These are phyloP conservation scores for Yamagishiella unicocca DNA, from an alignment of 139 green algal species.

Conservation along the genomic window DNA sequence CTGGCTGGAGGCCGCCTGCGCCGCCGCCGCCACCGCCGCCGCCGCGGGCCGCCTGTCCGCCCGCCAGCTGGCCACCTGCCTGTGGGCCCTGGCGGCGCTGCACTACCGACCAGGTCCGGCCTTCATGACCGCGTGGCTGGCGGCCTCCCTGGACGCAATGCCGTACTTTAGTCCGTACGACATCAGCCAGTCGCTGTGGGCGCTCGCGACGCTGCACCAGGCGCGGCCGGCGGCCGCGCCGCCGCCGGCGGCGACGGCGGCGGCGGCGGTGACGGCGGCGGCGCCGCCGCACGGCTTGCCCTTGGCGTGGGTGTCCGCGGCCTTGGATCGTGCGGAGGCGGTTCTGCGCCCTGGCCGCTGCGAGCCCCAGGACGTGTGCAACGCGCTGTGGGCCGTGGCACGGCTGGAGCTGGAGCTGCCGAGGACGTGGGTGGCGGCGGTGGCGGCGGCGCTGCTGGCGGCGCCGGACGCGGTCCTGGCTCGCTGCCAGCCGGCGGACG, in stretches of 20 bases:
- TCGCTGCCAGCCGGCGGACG: background rate
- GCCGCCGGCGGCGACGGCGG: background rate
- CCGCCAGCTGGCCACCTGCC: constrained; percentile 29
- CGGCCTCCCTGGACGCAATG: background rate
- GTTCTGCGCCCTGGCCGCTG: background rate
- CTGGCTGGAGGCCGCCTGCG: background rate
- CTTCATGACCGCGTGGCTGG: constrained; percentile 46
- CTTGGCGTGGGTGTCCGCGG: background rate
- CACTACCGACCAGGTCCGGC: constrained; percentile 11
- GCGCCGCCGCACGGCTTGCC: background rate
- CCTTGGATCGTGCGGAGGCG: background rate
- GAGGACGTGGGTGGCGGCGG: background rate
- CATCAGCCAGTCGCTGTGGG: constrained; percentile 38
- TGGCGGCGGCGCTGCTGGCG: constrained; percentile 12
- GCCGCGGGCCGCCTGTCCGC: background rate
- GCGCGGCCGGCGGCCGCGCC: background rate
- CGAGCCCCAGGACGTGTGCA: background rate
- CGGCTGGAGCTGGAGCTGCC: background rate
- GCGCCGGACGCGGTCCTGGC: background rate
- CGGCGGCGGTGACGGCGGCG: background rate
- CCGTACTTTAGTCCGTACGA: constrained; percentile 6
- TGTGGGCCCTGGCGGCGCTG: constrained; percentile 49
- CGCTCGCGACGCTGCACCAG: constrained; percentile 5
- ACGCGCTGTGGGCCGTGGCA: constrained; percentile 21
- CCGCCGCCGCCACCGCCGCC: background rate